Evolutionary conservation across 2,329 filamentous ascomycete genomes (phyloP).

Genomic region (Ophiostoma ips): DNA sequence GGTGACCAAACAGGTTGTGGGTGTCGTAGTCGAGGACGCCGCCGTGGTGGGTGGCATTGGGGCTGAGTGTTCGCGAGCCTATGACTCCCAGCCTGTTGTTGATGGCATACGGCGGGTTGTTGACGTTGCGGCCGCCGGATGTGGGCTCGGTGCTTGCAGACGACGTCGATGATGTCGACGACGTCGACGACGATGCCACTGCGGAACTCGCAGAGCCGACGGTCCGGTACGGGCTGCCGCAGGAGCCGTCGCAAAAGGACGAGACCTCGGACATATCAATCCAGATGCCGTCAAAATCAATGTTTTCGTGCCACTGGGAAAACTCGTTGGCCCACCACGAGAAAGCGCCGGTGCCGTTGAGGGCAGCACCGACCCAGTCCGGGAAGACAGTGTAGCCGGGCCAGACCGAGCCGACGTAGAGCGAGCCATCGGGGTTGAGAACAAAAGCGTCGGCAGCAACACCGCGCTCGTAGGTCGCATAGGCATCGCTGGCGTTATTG

Average conservation of each 20-base stretch:
- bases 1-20: constrained; percentile 66
- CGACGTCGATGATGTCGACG: constrained; percentile 56
- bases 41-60: constrained; percentile 64
- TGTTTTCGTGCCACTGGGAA: constrained; percentile 20
- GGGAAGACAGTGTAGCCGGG: constrained; percentile 58
- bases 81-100: constrained; percentile 62
- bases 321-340: constrained; percentile 52
- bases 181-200: too few relatives aligned
- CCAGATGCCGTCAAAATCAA: constrained; percentile 40
- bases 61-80: constrained; percentile 56
- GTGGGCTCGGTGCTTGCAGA: constrained; percentile 47
- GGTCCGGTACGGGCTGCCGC: constrained; percentile 49
- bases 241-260: constrained; percentile 46
- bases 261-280: constrained; percentile 43
- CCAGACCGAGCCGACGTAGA: constrained; percentile 55
- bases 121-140: constrained; percentile 49
- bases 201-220: too few relatives aligned
- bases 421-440: constrained; percentile 43
- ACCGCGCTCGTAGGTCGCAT: constrained; percentile 48
- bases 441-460: constrained; percentile 38
- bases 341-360: constrained; percentile 43
- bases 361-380: constrained; percentile 46
- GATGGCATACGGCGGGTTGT: constrained; percentile 64
- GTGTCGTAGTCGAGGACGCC: constrained; percentile 65
- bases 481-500: constrained; percentile 53